Base-by-base conservation (phyloP, 495 filamentous ascomycete genomes). In the Penicillium canariense region DNA sequence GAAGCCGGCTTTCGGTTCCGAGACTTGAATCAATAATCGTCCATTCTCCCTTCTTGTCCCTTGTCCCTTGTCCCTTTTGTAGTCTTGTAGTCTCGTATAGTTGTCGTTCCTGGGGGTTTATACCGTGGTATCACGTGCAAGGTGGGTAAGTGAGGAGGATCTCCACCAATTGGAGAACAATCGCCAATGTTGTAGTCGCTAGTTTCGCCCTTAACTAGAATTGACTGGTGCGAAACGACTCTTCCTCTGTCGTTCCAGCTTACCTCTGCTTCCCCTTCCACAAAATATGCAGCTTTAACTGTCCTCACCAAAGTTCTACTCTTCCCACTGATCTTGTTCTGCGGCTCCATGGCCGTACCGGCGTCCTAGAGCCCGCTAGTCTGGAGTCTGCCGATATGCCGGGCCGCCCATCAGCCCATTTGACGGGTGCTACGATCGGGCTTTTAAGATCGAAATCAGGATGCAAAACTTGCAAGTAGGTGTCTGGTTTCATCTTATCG, bases 391-490 rank as follows among this genome's bases (percentile, higher is more conserved):
- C 17, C 43, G 17, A 28, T 6, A 46, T 46, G 43, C 43, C 43
- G 15, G 26, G 43, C 3, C 43, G 43, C 43, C 30, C 23, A 30
- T 31, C 43, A 46, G 4, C 25, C 6, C 6, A 20, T 30, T 26
- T 31, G 3, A 31, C 17, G 11, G 38, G 20, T 12, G n/a, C 20
- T 25, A 42, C 67, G 54, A 58, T 72, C 67, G 14, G 40, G 23
- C 49, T 40, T 15, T 38, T 52, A 10, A 68, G 58, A 60, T 75
- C 72, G n/a, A 64, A 46, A 50, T 43, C 53, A 14, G 72, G 72
- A n/a, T 75, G 72, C 59, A 73, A 63, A 56, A 73, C 70, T 9
- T 75, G 72, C 70, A 75, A 72, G 67, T 74, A 53, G 5, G 71
- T 62, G 1, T 4, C 22, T 28, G 20, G 8, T 25, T 26, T 44